Evolutionary conservation across 2,329 filamentous ascomycete species (phyloP).

Genomic region (Pseudodiploospora longispora): DNA sequence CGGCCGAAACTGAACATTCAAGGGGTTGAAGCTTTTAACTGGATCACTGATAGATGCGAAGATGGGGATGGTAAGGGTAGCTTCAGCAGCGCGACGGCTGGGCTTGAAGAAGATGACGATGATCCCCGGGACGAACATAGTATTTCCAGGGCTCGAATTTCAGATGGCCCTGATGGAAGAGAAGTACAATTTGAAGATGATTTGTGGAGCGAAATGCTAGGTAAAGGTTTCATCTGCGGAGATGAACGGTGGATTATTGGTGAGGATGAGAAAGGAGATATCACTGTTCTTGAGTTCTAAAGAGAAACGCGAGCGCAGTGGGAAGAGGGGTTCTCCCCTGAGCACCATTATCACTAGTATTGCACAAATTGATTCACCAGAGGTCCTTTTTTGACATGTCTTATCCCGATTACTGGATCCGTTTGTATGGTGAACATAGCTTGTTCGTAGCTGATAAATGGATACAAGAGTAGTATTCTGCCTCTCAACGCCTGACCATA

Average conservation of each 20-base stretch:
- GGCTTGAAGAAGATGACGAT: neutral
- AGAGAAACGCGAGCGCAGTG: neutral
- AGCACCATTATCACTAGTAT: no score
- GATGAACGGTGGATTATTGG: slow-evolving; percentile 56
- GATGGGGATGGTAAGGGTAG: neutral
- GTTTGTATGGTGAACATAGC: no score
- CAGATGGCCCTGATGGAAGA: slow-evolving; percentile 13
- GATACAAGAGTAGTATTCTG: no score
- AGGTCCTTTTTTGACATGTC: no score
- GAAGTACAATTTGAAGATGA: slow-evolving; percentile 35
- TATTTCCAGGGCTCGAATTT: neutral
- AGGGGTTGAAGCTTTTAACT: slow-evolving; percentile 10
- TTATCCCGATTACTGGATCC: no score
- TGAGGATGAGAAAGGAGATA: slow-evolving; percentile 40
- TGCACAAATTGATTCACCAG: no score
- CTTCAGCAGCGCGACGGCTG: neutral
- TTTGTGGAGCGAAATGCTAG: slow-evolving; percentile 41
- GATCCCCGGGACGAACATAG: neutral
- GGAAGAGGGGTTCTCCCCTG: no score
- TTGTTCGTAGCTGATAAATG: no score
- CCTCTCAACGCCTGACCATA: no score
- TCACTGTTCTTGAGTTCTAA: slow-evolving; percentile 48
- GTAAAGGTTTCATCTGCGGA: slow-evolving; percentile 46
- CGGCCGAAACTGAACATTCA: slow-evolving; percentile 29
- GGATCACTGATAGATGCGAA: slow-evolving; percentile 1